A percentile compares a stretch with the other conserved stretches of the same genome.
These are phyloP conservation scores for Syzygium malaccense DNA, from an alignment of 441 rosid species.

Conservation along the genomic window DNA sequence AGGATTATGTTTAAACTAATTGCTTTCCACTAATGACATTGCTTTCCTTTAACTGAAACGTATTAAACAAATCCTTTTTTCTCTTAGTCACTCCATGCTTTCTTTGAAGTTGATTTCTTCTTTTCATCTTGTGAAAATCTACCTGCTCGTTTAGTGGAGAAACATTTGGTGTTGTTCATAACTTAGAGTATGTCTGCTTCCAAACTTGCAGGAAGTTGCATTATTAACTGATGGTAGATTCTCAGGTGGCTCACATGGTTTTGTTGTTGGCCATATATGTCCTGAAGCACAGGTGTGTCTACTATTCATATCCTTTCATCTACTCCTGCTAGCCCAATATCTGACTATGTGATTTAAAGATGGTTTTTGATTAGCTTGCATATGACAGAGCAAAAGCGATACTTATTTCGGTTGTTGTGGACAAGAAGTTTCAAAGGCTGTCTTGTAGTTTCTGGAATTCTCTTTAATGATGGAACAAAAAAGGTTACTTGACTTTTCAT, in stretches of 20 bases:
- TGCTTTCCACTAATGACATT: background rate
- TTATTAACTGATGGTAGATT: conserved; percentile 92
- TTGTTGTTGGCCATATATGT: conserved; percentile 93
- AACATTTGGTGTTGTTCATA: background rate
- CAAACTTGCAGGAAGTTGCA: conserved; percentile 67
- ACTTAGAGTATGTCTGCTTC: background rate
- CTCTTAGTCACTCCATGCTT: background rate
- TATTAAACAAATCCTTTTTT: background rate
- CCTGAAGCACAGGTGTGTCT: conserved; percentile 91
- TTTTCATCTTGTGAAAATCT: background rate
- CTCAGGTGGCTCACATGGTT: conserved; percentile 98
- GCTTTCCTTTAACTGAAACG: background rate
- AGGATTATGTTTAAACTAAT: background rate
- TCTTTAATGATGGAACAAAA: background rate
- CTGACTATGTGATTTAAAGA: background rate
- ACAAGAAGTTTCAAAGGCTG: background rate
- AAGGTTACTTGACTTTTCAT: background rate
- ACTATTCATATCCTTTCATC: background rate
- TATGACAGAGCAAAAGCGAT: background rate
- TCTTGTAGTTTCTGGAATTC: background rate
- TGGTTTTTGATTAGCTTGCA: background rate
- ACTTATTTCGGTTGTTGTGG: background rate
- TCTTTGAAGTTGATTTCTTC: background rate
- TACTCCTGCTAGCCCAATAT: background rate
- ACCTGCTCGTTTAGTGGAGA: background rate